Percentiles rank a stretch among this genome's conserved stretches.
These are phyloP conservation scores for Paxillus ammoniavirescens DNA, from an alignment of 768 basidiomycete genomes.

Conservation along the genomic window DNA sequence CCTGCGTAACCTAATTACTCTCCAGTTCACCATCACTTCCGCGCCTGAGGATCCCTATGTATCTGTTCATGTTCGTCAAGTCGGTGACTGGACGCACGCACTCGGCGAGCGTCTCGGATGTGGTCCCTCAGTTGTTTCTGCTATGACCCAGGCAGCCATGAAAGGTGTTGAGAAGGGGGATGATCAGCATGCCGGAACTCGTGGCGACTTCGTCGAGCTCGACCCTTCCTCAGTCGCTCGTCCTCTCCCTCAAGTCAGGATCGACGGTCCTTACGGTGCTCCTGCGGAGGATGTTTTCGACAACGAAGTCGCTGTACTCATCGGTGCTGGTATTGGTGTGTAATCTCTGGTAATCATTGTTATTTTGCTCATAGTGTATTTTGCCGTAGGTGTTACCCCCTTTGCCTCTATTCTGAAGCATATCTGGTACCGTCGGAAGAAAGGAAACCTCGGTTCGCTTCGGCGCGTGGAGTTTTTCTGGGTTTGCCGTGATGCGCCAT, in stretches of 20 bases:
- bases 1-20: not conserved
- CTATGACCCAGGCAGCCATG: slow-evolving; percentile 77
- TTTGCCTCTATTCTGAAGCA: slow-evolving; percentile 95
- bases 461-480: slow-evolving; percentile 94
- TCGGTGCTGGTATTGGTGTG: slow-evolving; percentile 91
- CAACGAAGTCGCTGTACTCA: slow-evolving; percentile 83
- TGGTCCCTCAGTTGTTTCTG: slow-evolving; percentile 71
- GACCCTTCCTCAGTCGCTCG: slow-evolving; percentile 48
- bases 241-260: slow-evolving; percentile 65
- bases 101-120: slow-evolving; percentile 87
- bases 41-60: slow-evolving; percentile 94
- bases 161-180: slow-evolving; percentile 70
- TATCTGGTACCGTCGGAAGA: slow-evolving; percentile 91
- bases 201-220: slow-evolving; percentile 82
- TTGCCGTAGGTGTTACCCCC: slow-evolving; percentile 73
- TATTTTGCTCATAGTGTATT: not conserved
- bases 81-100: slow-evolving; percentile 82
- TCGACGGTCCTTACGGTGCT: slow-evolving; percentile 92
- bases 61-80: slow-evolving; percentile 90
- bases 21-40: slow-evolving; percentile 89
- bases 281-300: slow-evolving; percentile 90
- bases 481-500: slow-evolving; percentile 92
- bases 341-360: not conserved
- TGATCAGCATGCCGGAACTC: slow-evolving; percentile 40
- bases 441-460: slow-evolving; percentile 72